Evolutionary conservation across 495 filamentous ascomycete genomes (phyloP).

Genomic region (Neurospora sp.): DNA sequence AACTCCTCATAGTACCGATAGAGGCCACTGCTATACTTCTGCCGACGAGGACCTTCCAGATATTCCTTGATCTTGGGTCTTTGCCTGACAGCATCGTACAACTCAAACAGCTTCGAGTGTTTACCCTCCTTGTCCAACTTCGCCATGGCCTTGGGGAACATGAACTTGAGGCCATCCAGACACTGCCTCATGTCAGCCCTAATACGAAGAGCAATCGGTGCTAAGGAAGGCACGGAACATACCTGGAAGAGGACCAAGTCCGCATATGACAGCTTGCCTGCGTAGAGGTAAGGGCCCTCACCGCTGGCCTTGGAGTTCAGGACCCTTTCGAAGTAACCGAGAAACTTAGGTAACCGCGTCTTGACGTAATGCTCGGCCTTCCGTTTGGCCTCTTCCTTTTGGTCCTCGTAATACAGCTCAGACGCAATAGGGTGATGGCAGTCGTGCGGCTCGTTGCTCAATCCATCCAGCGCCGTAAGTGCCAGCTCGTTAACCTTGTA

Average conservation of each 20-base stretch:
- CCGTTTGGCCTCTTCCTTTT: constrained; percentile 47
- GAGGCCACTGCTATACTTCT: constrained; percentile 44
- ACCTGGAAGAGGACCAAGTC: constrained; percentile 62
- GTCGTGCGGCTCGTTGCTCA: constrained; percentile 57
- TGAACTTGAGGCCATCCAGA: constrained; percentile 42
- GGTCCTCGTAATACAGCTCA: constrained; percentile 53
- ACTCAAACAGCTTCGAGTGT: constrained; percentile 40
- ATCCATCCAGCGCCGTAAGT: constrained; percentile 55
- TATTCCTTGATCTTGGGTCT: constrained; percentile 48
- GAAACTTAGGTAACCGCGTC: constrained; percentile 53
- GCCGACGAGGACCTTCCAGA: constrained; percentile 45
- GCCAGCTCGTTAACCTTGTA: constrained; percentile 46
- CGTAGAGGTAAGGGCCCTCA: constrained; percentile 49
- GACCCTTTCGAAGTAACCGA: constrained; percentile 54
- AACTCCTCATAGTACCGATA: constrained; percentile 56
- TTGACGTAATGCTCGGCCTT: constrained; percentile 42
- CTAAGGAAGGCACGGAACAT: constrained; percentile 1
- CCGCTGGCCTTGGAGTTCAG: constrained; percentile 43
- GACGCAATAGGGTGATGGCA: constrained; percentile 53
- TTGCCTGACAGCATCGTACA: constrained; percentile 45
- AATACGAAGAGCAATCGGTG: background rate
- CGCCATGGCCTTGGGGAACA: constrained; percentile 51
- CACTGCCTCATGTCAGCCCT: constrained; percentile 18
- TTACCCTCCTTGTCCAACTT: constrained; percentile 36
- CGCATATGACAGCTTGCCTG: constrained; percentile 48